These are phyloP conservation scores for Metschnikowia reukaufii DNA, from an alignment of 805 yeast species.

Conservation along the genomic window DNA sequence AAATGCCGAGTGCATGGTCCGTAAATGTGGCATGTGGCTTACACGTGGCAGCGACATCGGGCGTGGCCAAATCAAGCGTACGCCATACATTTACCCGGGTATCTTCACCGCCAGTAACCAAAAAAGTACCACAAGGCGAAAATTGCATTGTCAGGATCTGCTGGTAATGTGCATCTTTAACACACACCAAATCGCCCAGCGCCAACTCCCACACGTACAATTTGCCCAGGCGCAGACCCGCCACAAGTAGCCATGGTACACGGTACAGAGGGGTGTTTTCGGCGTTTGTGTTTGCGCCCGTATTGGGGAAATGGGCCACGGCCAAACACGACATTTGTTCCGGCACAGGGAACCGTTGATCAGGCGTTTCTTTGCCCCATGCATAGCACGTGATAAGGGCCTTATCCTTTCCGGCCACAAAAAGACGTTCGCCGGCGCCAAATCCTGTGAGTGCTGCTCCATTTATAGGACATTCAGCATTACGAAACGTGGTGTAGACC, in stretches of 20 bases:
- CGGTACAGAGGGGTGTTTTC: constrained; percentile 38
- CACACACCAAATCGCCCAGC: constrained; percentile 72
- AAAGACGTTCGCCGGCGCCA: constrained; percentile 50
- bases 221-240: constrained; percentile 74
- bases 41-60: constrained; percentile 33
- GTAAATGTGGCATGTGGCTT: constrained; percentile 61
- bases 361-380: constrained; percentile 68
- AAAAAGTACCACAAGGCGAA: constrained; percentile 57
- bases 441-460: constrained; percentile 50
- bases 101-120: constrained; percentile 80
- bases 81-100: constrained; percentile 78
- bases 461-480: constrained; percentile 47
- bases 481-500: constrained; percentile 51
- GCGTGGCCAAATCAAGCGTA: constrained; percentile 54
- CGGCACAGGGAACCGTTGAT: constrained; percentile 82
- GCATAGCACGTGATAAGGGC: constrained; percentile 75
- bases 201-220: constrained; percentile 81
- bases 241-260: constrained; percentile 66
- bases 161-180: constrained; percentile 84
- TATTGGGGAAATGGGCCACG: constrained; percentile 36
- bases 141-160: constrained; percentile 59
- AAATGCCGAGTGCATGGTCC: constrained; percentile 59
- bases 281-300: background rate
- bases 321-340: constrained; percentile 66
- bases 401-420: constrained; percentile 66